Base-by-base conservation (phyloP, 352 stramenopile species). In the Ochromonadaceae sp. region DNA sequence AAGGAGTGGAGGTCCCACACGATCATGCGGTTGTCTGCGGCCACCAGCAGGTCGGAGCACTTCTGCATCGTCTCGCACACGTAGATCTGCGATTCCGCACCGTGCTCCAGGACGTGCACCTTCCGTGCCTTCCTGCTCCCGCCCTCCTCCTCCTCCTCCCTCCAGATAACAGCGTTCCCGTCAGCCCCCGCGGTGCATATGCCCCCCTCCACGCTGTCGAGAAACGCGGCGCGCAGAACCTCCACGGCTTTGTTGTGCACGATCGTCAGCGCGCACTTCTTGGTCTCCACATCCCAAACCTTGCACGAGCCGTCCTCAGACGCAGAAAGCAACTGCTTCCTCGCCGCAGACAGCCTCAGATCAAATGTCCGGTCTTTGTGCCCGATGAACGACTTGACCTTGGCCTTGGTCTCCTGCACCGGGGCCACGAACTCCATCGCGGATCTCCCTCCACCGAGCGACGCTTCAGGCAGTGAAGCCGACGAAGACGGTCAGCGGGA, bases 331-430 rank as follows among this genome's bases (percentile, higher is more conserved):
- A 58, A 41, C 7, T 34, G 34, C 10, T 10, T 12, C 46, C 22
- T 58, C 49, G 7, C 5, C 7, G 26, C 39, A 56, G 15, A 22
- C 20, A 17, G 5, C 7, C n/a, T 5, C 10, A 58, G 25, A 58
- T 58, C 49, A 58, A 58, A 58, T 17, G 31, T 43, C 20, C 49
- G 25, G 26, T 20, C 49, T 44, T 58, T 56, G n/a, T 58, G 49
- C 26, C 49, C 49, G 12, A 55, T 17, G 25, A 55, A n/a, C n/a
- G n/a, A n/a, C n/a, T n/a, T n/a, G n/a, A n/a, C n/a, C n/a, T n/a
- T n/a, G n/a, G n/a, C n/a, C n/a, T n/a, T n/a, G n/a, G n/a, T n/a
- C n/a, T n/a, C n/a, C n/a, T n/a, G n/a, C n/a, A n/a, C n/a, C n/a
- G n/a, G n/a, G n/a, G n/a, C n/a, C n/a, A n/a, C n/a, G n/a, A n/a